Base-by-base conservation (phyloP, 1,139 yeast species). In the Geotrichum citri-aurantii region DNA sequence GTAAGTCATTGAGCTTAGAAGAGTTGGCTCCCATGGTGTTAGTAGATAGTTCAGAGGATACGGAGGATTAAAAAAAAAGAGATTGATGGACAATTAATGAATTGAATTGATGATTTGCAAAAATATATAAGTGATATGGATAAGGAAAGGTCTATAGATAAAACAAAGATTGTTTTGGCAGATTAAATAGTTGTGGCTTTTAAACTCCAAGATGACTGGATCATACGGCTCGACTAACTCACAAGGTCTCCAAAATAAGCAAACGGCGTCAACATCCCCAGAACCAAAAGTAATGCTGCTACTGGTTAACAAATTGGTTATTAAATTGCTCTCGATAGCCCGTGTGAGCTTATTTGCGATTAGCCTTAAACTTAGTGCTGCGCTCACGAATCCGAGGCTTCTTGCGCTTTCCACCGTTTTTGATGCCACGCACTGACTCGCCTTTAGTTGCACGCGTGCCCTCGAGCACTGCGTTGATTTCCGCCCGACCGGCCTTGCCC, bases 401-500 rank as follows among this genome's bases (percentile, higher is more conserved):
- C 74, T 83, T 78, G 59, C 59, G 54, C 48, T 57, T 53, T 29
- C 60, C 59, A n/a, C 61, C 59, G 24, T 57, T 53, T 29, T 59
- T 63, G 37, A 63, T 59, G 14, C 66, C 67, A 3, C 63, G 64
- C n/a, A 82, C 79, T 61, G 75, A 77, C 54, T 76, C 81, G 49
- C 91, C 95, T 72, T 82, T 85, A 62, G 76, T 75, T n/a, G 96
- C 91, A 72, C 97, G 86, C 64, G 80, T 77, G 63, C 96, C 98
- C 75, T 92, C 99, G 56, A 85, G 74, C 56, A 77, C 77, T 86
- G 61, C 52, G 51, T 64, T 89, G 17, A 84, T 81, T 44, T 86
- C 79, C 40, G 87, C 80, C 67, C 88, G 81, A 68, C 88, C 96
- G 56, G 92, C 89, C 69, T 85, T 88, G 57, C 95, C 95, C 56